Conservation (phyloP, 305 asterid genomes). For the Nicotiana rustica region DNA sequence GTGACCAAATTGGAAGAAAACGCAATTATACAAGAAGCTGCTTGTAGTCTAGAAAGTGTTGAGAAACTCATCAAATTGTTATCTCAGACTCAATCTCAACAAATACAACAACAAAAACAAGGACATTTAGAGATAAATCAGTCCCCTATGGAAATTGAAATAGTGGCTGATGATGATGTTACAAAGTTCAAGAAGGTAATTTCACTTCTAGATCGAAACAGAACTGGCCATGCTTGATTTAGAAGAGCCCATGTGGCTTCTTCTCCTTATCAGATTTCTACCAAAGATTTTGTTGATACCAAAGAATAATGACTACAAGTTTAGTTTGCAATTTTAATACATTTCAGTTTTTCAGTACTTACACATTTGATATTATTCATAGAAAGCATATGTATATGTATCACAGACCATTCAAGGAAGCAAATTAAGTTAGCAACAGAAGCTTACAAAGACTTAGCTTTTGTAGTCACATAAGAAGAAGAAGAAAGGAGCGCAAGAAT, state of each 20-base stretch:
- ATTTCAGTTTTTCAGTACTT: no score
- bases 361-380: no score
- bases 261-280: constrained; percentile 33
- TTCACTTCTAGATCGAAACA: constrained; percentile 60
- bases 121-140: constrained; percentile 33
- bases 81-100: constrained; percentile 43
- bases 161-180: constrained; percentile 72
- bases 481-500: no score
- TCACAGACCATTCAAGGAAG: no score
- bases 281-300: constrained; percentile 32
- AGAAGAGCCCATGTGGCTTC: constrained; percentile 64
- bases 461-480: no score
- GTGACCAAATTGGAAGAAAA: constrained; percentile 49
- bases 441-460: no score
- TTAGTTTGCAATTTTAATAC: no score
- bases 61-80: constrained; percentile 68
- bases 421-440: no score
- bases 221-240: constrained; percentile 88
- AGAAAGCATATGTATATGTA: no score
- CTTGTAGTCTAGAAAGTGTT: constrained; percentile 70
- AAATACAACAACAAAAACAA: constrained; percentile 28
- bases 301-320: constrained; percentile 29
- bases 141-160: constrained; percentile 46
- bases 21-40: constrained; percentile 62
- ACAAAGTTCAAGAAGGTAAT: constrained; percentile 68